phyloP scores from a whole-genome alignment of 2,329 filamentous ascomycete species.

The Amauroascus niger region DNA sequence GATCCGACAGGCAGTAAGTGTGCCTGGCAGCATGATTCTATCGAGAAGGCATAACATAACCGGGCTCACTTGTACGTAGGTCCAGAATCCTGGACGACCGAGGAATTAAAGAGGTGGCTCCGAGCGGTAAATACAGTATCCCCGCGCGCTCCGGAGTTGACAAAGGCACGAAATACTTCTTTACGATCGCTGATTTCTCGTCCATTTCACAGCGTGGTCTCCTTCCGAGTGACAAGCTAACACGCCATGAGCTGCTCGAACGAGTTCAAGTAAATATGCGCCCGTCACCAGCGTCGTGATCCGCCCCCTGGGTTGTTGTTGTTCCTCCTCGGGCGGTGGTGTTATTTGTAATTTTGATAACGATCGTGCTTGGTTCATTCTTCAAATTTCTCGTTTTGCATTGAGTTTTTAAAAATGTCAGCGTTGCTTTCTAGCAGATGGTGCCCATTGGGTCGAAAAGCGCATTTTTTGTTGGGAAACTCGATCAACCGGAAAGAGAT shows the following conservation, averaged over 20 bases:
- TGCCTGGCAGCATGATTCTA: slow-evolving; percentile 7
- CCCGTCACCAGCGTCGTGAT: slow-evolving; percentile 21
- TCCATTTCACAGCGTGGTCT: slow-evolving; percentile 49
- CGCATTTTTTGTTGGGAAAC: too few species aligned
- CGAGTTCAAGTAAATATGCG: slow-evolving; percentile 60
- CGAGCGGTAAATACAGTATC: slow-evolving; percentile 52
- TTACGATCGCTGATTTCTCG: not conserved
- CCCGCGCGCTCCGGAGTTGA: not conserved
- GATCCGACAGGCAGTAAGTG: slow-evolving; percentile 69
- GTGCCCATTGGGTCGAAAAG: too few species aligned
- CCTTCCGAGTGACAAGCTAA: slow-evolving; percentile 49
- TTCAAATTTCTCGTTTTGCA: not conserved
- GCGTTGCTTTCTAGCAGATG: not conserved
- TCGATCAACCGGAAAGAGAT: too few species aligned
- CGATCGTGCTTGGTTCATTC: not conserved
- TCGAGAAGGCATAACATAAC: not conserved
- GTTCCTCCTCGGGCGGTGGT: not conserved
- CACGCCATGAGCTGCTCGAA: slow-evolving; percentile 55
- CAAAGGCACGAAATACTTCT: not conserved
- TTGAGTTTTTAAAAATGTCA: not conserved
- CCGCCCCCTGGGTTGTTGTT: too few species aligned
- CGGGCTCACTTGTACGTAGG: slow-evolving; percentile 35
- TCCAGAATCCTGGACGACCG: slow-evolving; percentile 62
- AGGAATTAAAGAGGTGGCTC: slow-evolving; percentile 74
- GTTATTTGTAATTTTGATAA: not conserved